Conservation (phyloP, 768 basidiomycete genomes). For the Leccinum longicurvipes region DNA sequence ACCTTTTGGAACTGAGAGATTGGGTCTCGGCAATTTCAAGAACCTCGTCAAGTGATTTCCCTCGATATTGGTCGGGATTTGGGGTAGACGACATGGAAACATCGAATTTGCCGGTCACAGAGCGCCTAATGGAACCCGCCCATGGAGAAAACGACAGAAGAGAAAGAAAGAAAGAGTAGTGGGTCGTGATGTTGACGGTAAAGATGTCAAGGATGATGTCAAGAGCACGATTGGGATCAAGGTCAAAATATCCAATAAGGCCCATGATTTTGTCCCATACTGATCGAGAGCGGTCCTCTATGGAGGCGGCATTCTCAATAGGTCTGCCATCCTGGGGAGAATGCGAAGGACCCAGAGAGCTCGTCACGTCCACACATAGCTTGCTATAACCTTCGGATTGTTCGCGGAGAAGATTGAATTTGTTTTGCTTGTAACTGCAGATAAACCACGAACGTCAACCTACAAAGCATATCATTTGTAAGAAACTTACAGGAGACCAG, state of each 20-base stretch:
- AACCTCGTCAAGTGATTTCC: constrained; percentile 66
- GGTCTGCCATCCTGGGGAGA: constrained; percentile 63
- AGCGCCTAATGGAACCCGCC: constrained; percentile 50
- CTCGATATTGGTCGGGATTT: constrained; percentile 43
- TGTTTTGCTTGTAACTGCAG: constrained; percentile 93
- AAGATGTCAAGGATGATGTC: constrained; percentile 93
- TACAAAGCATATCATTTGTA: not conserved
- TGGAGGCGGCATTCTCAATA: constrained; percentile 51
- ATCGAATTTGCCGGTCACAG: constrained; percentile 24
- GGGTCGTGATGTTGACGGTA: constrained; percentile 73
- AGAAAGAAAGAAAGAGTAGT: constrained; percentile 86
- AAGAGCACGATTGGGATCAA: constrained; percentile 91
- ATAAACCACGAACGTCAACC: constrained; percentile 1
- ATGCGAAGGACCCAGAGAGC: constrained; percentile 73
- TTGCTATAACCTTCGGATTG: constrained; percentile 98
- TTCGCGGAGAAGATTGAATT: constrained; percentile 96
- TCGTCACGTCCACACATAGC: constrained; percentile 79
- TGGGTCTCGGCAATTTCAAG: constrained; percentile 49
- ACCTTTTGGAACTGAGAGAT: constrained; percentile 3
- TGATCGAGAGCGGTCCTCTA: constrained; percentile 61
- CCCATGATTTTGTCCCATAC: constrained; percentile 85
- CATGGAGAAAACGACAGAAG: constrained; percentile 87
- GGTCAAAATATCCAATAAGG: constrained; percentile 92
- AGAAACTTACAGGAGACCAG: constrained; percentile 70
- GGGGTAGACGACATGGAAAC: constrained; percentile 38